A percentile compares a stretch with the other conserved stretches of the same genome.
Conservation (phyloP, 2,329 filamentous ascomycete species). For the Metarhizium anisopliae region DNA sequence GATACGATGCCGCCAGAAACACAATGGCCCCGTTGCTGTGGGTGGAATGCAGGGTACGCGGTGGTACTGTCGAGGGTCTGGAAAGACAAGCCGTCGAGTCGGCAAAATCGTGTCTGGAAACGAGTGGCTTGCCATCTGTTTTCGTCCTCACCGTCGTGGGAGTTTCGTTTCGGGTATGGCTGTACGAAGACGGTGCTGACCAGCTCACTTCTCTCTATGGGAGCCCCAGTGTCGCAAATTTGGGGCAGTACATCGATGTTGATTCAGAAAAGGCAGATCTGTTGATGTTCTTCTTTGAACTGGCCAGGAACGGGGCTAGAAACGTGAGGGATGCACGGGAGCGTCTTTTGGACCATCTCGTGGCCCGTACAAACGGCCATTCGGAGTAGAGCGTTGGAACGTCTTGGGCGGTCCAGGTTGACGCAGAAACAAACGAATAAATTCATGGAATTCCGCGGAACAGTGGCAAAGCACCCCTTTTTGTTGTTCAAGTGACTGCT, state of each 20-base stretch:
- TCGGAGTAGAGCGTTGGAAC: background rate
- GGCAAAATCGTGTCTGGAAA: too few relatives aligned
- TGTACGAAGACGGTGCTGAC: too few relatives aligned
- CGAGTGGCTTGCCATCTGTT: too few relatives aligned
- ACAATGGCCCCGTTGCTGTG: too few relatives aligned
- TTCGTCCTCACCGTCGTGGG: too few relatives aligned
- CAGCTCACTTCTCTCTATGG: too few relatives aligned
- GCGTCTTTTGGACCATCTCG: background rate
- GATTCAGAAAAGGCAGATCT: background rate
- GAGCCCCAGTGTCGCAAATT: background rate
- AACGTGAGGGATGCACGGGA: background rate
- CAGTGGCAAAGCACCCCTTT: background rate
- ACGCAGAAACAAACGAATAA: background rate
- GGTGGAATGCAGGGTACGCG: too few relatives aligned
- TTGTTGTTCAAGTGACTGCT: background rate
- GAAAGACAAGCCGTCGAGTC: too few relatives aligned
- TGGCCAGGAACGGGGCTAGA: background rate
- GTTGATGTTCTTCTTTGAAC: background rate
- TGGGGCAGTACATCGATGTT: background rate
- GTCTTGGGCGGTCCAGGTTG: background rate
- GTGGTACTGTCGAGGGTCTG: too few relatives aligned
- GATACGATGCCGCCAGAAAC: too few relatives aligned
- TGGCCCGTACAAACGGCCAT: background rate
- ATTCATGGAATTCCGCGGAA: background rate
- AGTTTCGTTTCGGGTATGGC: too few relatives aligned